Base-by-base conservation (phyloP, 257 asterid genomes). In the Leptodermis oblonga region DNA sequence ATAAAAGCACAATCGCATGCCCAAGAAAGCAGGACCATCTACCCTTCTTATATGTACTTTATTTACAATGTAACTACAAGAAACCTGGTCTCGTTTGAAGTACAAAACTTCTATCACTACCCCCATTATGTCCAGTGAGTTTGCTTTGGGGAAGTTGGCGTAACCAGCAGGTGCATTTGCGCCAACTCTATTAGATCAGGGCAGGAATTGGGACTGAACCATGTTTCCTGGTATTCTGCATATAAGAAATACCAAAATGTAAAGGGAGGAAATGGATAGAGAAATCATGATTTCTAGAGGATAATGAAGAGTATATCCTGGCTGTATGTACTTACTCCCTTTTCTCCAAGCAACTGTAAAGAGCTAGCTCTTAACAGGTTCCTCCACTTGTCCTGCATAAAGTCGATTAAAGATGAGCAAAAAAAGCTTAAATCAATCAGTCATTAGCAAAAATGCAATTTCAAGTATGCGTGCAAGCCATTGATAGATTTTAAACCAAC, bases 361-460 rank as follows among this genome's bases (percentile, higher is more conserved):
- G 84, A 75, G 70, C 96, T 93, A 76, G 98, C 97, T 83, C 86
- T 86, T 70, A 93, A 86, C 74, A 93, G 92, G 86, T 93, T 93
- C 81, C 98, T 86, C 98, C 98, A 93, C 82, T 93, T 90, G 79
- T 93, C 98, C 98, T 93, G 89, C 69, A 79, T 48, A 72, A 74
- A 7, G 31, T 71, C 58, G 23, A 72, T 23, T 5, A 64, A 23
- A 67, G 49, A 31, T 46, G 26, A 20, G 45, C 30, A 1, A 5
- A n/a, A n/a, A 48, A 9, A 22, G 18, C 22, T 48, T 48, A 63
- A 48, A 15, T 22, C n/a, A 46, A 3, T 1, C 48, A 5, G 30
- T 34, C 42, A 18, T n/a, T 8, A 51, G 17, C n/a, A 7, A 52
- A 51, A 68, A 34, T n/a, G 14, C 23, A 14, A 9, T 14, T 68